Conservation (phyloP, 1,284 basidiomycete genomes). For the Apiotrichum sp. region DNA sequence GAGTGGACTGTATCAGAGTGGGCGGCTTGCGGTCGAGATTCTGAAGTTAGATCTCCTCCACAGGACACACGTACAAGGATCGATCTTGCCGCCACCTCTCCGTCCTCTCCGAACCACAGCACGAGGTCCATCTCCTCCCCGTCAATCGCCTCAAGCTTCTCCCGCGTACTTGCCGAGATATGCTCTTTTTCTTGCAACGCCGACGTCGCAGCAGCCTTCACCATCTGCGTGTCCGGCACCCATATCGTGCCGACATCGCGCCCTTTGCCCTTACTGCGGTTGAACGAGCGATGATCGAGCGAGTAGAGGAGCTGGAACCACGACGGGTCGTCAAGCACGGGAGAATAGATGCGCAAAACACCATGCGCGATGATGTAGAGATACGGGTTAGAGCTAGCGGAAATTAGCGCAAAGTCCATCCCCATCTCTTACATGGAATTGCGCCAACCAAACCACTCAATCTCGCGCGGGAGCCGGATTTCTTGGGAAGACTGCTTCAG, state of each 20-base stretch:
- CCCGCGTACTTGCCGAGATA: neutral
- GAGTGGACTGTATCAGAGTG: slow-evolving; percentile 70
- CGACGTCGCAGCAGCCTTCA: slow-evolving; percentile 17
- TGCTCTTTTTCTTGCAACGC: slow-evolving; percentile 20
- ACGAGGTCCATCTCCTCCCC: slow-evolving; percentile 74
- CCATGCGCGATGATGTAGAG: slow-evolving; percentile 40
- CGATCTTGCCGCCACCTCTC: slow-evolving; percentile 63
- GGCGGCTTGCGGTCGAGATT: slow-evolving; percentile 86
- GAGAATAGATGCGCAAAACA: slow-evolving; percentile 69
- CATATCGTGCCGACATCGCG: slow-evolving; percentile 26
- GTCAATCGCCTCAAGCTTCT: slow-evolving; percentile 30
- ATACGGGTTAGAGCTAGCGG: slow-evolving; percentile 32
- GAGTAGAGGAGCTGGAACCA: slow-evolving; percentile 72
- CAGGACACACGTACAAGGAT: slow-evolving; percentile 57
- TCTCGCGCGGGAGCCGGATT: slow-evolving; percentile 35
- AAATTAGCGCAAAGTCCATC: neutral
- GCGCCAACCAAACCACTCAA: slow-evolving; percentile 42
- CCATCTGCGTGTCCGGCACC: slow-evolving; percentile 28
- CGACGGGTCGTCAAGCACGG: slow-evolving; percentile 77
- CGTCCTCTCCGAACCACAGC: slow-evolving; percentile 63
- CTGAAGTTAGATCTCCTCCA: slow-evolving; percentile 40
- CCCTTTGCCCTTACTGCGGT: slow-evolving; percentile 11
- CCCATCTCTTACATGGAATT: slow-evolving; percentile 20
- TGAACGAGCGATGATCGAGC: slow-evolving; percentile 56
- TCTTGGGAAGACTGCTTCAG: slow-evolving; percentile 27